These are phyloP conservation scores for Gardenia jasminoides DNA, from an alignment of 257 asterid genomes.

Conservation along the genomic window DNA sequence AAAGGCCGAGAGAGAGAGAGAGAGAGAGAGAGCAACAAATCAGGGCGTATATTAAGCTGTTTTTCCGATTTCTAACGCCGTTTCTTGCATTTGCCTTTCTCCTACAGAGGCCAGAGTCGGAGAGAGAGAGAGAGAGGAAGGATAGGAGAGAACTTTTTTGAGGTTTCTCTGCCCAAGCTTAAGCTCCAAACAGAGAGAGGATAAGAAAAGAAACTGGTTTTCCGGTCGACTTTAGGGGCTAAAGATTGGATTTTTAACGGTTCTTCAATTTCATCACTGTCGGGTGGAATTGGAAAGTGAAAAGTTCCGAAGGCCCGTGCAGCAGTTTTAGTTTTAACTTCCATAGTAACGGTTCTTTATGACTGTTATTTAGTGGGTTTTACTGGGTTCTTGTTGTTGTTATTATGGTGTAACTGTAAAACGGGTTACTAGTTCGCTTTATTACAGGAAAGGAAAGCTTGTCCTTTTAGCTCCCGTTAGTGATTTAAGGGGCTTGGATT, in stretches of 20 bases:
- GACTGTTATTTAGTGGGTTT: conserved; percentile 13
- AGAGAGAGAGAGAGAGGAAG: neutral
- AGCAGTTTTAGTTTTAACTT: conserved; percentile 13
- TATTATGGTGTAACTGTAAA: neutral
- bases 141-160: neutral
- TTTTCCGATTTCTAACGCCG: conserved; percentile 36
- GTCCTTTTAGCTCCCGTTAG: neutral
- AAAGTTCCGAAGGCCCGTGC: neutral
- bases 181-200: neutral
- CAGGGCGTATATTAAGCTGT: conserved; percentile 53
- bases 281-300: conserved; percentile 17
- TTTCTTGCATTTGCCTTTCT: conserved; percentile 25
- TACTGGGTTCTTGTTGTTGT: conserved; percentile 8
- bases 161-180: conserved; percentile 3
- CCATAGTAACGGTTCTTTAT: conserved; percentile 11
- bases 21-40: conserved; percentile 42
- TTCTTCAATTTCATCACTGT: neutral
- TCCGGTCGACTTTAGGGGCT: conserved; percentile 10
- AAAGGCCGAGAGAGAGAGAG: neutral
- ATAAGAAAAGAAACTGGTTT: neutral
- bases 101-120: neutral
- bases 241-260: conserved; percentile 10
- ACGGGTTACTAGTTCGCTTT: neutral
- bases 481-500: too few relatives aligned
- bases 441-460: neutral